Base-by-base conservation (phyloP, 495 filamentous ascomycete genomes). In the Polyplosphaeria fusca region DNA sequence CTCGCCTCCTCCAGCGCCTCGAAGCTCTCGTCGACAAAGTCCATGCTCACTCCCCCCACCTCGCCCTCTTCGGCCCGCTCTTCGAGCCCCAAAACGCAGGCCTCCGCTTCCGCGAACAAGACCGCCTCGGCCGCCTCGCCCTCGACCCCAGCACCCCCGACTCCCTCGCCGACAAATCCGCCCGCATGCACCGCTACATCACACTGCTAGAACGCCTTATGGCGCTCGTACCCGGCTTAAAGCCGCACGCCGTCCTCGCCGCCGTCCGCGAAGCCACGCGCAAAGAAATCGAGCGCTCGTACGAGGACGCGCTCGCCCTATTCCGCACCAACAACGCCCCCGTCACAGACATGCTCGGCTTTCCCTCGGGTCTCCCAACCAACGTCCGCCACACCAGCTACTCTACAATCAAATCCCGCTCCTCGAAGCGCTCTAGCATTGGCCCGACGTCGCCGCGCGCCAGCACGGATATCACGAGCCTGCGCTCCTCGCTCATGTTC, bases 11-110 rank as follows among this genome's bases (percentile, higher is more conserved):
- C 23, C 58, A 61, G 26, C 58, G 58, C 25, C 51, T 61, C 18
- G 58, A 61, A 39, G 50, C 50, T 2, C 52, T 61, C 37, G 40
- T 61, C 18, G 50, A 61, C 5, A 61, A 61, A 41, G 44, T 55
- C 14, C 58, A 61, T 26, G 43, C 45, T 9, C 58, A 61, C 3
- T 20, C 43, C 3, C 58, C 58, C 1, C 3, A 13, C 22, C 51
- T 55, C 3, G 32, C 24, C 3, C 50, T 61, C 24, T 61, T 61
- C 45, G 58, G 58, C 18, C 58, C 50, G 4, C 44, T 61, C 14
- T 41, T 43, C 23, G 50, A 61, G 7, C 4, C 27, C 25, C 18
- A 20, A 1, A 43, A 61, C 20, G 52, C 58, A 16, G 45, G 51
- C 16, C 20, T 37, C 0, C 45, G 42, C 18, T 55, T 55, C 37